Base-by-base conservation (phyloP, 495 filamentous ascomycete species). In the Daldinia bambusicola region DNA sequence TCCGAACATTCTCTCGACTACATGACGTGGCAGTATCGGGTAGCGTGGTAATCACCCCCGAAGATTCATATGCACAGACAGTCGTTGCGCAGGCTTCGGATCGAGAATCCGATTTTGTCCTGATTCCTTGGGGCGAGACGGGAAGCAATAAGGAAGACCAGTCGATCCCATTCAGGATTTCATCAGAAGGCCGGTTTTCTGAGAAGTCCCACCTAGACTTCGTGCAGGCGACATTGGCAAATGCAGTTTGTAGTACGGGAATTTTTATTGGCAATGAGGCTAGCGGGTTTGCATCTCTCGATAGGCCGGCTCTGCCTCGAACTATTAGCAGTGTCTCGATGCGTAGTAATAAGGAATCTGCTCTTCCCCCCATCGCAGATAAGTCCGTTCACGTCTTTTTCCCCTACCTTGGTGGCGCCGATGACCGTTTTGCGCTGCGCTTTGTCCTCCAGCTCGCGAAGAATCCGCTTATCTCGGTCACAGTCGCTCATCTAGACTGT, bases 61-160 rank as follows among this genome's bases (percentile, higher is more conserved):
- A 93, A 61, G 81, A 85, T 31, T 90, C 89, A 0, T 98, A 92
- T 74, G 91, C 94, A 0, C 92, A 95, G 56, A 89, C 89, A 0
- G 81, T 98, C 18, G 84, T 87, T 32, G 82, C 79, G 9, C 87
- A 90, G 57, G 92, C 93, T 13, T 83, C 85, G 2, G 89, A 93
- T 20, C 84, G 88, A 7, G 81, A 81, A 0, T 90, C 93, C 0
- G 93, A 98, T 71, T 87, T 99, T 43, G 86, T 97, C 0, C 83
- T 99, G 6, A 86, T 98, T 38, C 94, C 95, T 0, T 99, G 95
- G 95, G 92, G 90, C 72, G 93, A 96, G 64, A 89, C 87, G n/a
- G 93, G 92, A 14, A 87, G 84, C 61, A 85, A 92, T 66, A 84
- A 85, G 10, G 94, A 97, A 58, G 79, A 84, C 48, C 80, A 84